These are phyloP conservation scores for Aspergillus brunneoviolaceus DNA, from an alignment of 2,329 filamentous ascomycete genomes.

Conservation along the genomic window DNA sequence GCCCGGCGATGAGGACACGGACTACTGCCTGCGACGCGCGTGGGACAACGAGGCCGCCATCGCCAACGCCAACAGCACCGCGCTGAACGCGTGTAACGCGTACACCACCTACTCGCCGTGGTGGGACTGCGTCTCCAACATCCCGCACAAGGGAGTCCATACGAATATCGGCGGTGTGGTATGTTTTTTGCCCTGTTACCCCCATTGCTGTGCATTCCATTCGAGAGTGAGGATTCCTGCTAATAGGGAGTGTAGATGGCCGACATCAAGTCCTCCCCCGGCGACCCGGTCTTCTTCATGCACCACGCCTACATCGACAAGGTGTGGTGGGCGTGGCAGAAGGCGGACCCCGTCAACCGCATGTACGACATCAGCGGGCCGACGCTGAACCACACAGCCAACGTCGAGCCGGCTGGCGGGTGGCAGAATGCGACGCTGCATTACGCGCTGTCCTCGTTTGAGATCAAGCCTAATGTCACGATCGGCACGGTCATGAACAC, in stretches of 20 bases:
- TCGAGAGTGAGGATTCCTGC: too few relatives aligned
- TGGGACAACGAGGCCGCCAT: constrained; percentile 4
- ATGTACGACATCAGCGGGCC: constrained; percentile 11
- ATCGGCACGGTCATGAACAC: constrained; percentile 13
- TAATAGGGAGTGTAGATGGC: neutral
- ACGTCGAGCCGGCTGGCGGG: constrained; percentile 7
- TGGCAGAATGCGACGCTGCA: constrained; percentile 11
- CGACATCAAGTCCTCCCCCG: constrained; percentile 11
- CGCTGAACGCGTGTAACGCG: neutral
- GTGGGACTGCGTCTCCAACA: constrained; percentile 12
- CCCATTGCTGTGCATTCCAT: too few relatives aligned
- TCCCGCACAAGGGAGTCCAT: constrained; percentile 13
- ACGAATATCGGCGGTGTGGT: constrained; percentile 13
- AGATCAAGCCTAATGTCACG: constrained; percentile 10
- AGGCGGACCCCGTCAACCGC: constrained; percentile 6
- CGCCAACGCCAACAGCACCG: constrained; percentile 5
- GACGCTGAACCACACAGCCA: constrained; percentile 9
- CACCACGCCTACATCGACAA: constrained; percentile 11
- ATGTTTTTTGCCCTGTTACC: neutral
- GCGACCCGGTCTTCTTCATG: constrained; percentile 13
- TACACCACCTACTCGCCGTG: constrained; percentile 11
- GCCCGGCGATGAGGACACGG: constrained; percentile 8
- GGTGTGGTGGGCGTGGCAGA: constrained; percentile 13
- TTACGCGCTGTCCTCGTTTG: constrained; percentile 6
- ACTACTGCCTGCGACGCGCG: constrained; percentile 12